These are phyloP conservation scores for Stellera chamaejasme DNA, from an alignment of 345 rosid species.

Conservation along the genomic window DNA sequence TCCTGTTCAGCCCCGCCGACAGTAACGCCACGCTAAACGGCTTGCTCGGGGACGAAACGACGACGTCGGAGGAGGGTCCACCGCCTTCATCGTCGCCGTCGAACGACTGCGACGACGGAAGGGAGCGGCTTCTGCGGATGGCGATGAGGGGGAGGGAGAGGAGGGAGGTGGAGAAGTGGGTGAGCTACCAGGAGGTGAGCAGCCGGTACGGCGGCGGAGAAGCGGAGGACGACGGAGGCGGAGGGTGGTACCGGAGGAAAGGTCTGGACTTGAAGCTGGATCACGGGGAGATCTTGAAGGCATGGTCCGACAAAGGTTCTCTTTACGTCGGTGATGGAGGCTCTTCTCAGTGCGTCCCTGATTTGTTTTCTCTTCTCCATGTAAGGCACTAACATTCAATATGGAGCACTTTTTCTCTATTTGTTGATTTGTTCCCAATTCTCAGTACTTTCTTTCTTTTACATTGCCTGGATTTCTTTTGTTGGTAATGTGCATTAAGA, in stretches of 20 bases:
- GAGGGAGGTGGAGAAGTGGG: conserved; percentile 70
- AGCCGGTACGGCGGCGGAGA: conserved; percentile 22
- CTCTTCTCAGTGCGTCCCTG: conserved; percentile 68
- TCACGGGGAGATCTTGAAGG: conserved; percentile 66
- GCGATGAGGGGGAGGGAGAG: conserved; percentile 55
- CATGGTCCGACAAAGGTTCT: conserved; percentile 81
- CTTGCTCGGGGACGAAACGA: conserved; percentile 31
- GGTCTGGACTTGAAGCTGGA: conserved; percentile 71
- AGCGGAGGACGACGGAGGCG: conserved; percentile 15
- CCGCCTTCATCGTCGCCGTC: conserved; percentile 17
- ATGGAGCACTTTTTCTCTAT: background rate
- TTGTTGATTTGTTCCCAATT: background rate
- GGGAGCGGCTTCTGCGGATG: conserved; percentile 48
- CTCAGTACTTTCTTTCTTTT: background rate
- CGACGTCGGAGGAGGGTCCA: conserved; percentile 18
- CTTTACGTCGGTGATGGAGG: conserved; percentile 43
- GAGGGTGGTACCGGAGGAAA: conserved; percentile 13
- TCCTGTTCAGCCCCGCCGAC: conserved; percentile 39
- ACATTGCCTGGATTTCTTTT: background rate
- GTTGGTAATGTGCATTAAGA: background rate
- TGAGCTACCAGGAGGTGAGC: conserved; percentile 65
- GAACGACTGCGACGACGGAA: conserved; percentile 14
- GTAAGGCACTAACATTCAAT: conserved; percentile 26
- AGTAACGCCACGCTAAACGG: conserved; percentile 47
- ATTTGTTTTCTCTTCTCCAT: conserved; percentile 33